A percentile compares a stretch with the other conserved stretches of the same genome.
These are phyloP conservation scores for Escallonia rubra DNA, from an alignment of 129 eudicot genomes.

Conservation along the genomic window DNA sequence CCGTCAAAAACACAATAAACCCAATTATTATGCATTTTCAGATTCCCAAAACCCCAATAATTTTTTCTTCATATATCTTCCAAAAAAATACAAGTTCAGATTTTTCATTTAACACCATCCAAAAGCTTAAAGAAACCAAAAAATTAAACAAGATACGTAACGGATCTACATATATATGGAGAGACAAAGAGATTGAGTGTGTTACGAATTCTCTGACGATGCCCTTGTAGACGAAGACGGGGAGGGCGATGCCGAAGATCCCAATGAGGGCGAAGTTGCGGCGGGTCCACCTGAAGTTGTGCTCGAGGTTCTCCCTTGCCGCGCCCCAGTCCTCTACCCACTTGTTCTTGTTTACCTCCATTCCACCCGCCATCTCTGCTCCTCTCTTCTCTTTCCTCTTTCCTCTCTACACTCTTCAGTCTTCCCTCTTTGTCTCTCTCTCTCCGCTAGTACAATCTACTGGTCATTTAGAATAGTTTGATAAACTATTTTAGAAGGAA, in stretches of 20 bases:
- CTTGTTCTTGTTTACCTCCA: constrained; percentile 88
- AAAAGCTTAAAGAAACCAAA: neutral
- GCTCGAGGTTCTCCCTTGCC: constrained; percentile 82
- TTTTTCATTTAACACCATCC: neutral
- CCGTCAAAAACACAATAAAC: neutral
- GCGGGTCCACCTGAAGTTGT: constrained; percentile 93
- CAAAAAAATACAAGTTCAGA: no score
- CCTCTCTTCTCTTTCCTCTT: constrained; percentile 3
- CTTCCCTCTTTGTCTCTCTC: constrained; percentile 14
- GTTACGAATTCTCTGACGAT: constrained; percentile 78
- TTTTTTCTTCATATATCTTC: neutral
- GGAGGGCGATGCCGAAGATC: constrained; percentile 80
- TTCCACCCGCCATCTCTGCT: constrained; percentile 84
- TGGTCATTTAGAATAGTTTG: no score
- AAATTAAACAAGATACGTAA: neutral
- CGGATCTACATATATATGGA: neutral
- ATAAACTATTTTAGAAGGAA: no score
- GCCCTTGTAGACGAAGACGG: constrained; percentile 84
- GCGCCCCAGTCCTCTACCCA: constrained; percentile 89
- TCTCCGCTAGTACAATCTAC: neutral
- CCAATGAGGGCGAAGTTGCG: constrained; percentile 88
- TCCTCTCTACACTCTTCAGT: neutral
- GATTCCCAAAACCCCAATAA: neutral
- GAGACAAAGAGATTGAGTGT: constrained; percentile 8
- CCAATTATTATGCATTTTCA: neutral